Evolutionary conservation across 192 early-diverging fungal genomes (phyloP).

Genomic region (Dissophora ornata): DNA sequence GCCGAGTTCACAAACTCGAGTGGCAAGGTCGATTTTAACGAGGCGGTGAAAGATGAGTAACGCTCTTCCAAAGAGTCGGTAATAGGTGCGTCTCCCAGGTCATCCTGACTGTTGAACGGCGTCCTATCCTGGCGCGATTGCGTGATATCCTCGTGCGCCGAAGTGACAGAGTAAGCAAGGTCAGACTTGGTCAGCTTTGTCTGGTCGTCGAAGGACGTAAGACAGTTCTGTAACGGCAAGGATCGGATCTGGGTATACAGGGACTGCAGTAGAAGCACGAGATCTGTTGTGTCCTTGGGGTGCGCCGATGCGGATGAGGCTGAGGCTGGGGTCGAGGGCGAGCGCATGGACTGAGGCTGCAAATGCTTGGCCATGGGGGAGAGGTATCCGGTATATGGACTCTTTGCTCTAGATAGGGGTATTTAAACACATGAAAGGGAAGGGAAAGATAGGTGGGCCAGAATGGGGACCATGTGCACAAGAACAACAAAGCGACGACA

Average conservation of each 20-base stretch:
- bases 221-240: conserved; percentile 49
- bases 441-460: conserved; percentile 1
- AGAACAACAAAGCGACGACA: background rate
- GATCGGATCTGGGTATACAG: conserved; percentile 55
- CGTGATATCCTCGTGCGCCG: conserved; percentile 45
- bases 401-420: background rate
- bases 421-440: background rate
- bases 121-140: conserved; percentile 15
- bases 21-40: conserved; percentile 38
- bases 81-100: conserved; percentile 6
- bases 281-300: conserved; percentile 49
- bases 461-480: conserved; percentile 6
- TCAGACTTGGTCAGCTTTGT: conserved; percentile 32
- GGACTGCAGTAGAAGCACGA: conserved; percentile 54
- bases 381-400: conserved; percentile 13
- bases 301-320: conserved; percentile 1
- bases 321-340: conserved; percentile 1
- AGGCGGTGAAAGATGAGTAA: conserved; percentile 21
- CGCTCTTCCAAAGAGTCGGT: conserved; percentile 5
- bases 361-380: conserved; percentile 31
- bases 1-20: conserved; percentile 44
- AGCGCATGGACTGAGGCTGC: conserved; percentile 1
- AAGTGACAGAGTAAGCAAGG: conserved; percentile 44
- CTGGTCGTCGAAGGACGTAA: conserved; percentile 42
- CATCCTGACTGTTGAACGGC: background rate